These are phyloP conservation scores for Penicillium sp. DNA, from an alignment of 2,329 filamentous ascomycete species.

Conservation along the genomic window DNA sequence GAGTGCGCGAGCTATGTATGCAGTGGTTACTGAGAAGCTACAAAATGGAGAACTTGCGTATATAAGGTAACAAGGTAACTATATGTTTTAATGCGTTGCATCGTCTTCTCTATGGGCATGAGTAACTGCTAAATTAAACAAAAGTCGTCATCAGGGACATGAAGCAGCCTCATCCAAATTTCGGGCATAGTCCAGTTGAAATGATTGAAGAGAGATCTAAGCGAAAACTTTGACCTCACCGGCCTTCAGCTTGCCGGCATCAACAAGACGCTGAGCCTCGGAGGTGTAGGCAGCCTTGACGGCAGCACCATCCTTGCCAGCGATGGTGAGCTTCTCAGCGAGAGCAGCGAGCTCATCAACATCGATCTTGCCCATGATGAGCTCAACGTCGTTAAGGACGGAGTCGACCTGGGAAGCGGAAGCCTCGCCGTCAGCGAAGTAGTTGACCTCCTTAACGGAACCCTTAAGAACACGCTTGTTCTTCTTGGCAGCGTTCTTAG, in stretches of 20 bases:
- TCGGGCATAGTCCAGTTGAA: background rate
- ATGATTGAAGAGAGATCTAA: conserved; percentile 13
- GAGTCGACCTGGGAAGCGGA: conserved; percentile 76
- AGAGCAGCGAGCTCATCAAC: conserved; percentile 84
- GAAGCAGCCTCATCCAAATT: background rate
- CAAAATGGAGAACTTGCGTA: background rate
- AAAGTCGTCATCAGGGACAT: background rate
- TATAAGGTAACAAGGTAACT: background rate
- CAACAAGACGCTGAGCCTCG: conserved; percentile 76
- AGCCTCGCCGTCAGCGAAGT: conserved; percentile 76
- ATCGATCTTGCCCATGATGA: conserved; percentile 84
- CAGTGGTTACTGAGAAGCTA: background rate
- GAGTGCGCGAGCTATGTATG: background rate
- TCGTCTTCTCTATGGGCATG: conserved; percentile 4
- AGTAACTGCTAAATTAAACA: background rate
- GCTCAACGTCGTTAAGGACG: conserved; percentile 81
- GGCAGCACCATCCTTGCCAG: conserved; percentile 73
- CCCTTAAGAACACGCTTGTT: conserved; percentile 97
- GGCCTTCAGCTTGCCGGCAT: conserved; percentile 81
- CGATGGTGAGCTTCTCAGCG: conserved; percentile 74
- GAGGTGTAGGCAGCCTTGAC: conserved; percentile 82
- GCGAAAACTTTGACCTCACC: conserved; percentile 68
- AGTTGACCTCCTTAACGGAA: conserved; percentile 96
- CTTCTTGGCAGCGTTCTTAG: conserved; percentile 99
- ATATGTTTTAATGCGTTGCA: conserved; percentile 1